Percentiles rank a stretch among this genome's conserved stretches.
Conservation (phyloP, 805 yeast genomes). For the Saccharomycopsis babjevae region DNA sequence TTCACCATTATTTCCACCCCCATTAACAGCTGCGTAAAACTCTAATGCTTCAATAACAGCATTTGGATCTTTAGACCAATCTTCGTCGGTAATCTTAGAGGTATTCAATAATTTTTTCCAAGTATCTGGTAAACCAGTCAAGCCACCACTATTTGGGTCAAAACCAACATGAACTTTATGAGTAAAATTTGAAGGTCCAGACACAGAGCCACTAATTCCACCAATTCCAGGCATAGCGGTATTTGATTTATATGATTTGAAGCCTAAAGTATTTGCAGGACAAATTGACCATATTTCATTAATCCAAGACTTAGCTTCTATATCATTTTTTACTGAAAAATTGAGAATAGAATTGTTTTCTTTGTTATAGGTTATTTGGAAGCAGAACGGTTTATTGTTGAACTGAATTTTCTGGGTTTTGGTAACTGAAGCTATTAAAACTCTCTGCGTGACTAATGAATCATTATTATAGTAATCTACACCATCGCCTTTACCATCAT, state of each 20-base stretch:
- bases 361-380: constrained; percentile 13
- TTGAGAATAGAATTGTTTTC: constrained; percentile 6
- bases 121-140: constrained; percentile 86
- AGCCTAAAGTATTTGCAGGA: constrained; percentile 17
- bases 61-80: constrained; percentile 87
- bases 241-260: constrained; percentile 4
- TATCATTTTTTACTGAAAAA: constrained; percentile 15
- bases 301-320: constrained; percentile 17
- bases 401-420: constrained; percentile 21
- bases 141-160: constrained; percentile 76
- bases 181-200: constrained; percentile 88
- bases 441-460: constrained; percentile 8
- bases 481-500: constrained; percentile 19
- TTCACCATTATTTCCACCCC: constrained; percentile 31
- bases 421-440: constrained; percentile 1
- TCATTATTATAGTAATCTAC: constrained; percentile 18
- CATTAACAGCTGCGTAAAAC: constrained; percentile 29
- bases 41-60: constrained; percentile 90
- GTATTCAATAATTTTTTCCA: constrained; percentile 83
- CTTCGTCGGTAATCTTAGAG: constrained; percentile 84
- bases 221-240: not conserved
- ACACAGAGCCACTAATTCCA: constrained; percentile 34
- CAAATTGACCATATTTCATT: constrained; percentile 16
- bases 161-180: constrained; percentile 88
- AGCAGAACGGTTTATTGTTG: constrained; percentile 24